Evolutionary conservation across 2,329 filamentous ascomycete genomes (phyloP), one percentile per base, ranked within the genome.

Genomic region (Epichloe bromicola): DNA sequence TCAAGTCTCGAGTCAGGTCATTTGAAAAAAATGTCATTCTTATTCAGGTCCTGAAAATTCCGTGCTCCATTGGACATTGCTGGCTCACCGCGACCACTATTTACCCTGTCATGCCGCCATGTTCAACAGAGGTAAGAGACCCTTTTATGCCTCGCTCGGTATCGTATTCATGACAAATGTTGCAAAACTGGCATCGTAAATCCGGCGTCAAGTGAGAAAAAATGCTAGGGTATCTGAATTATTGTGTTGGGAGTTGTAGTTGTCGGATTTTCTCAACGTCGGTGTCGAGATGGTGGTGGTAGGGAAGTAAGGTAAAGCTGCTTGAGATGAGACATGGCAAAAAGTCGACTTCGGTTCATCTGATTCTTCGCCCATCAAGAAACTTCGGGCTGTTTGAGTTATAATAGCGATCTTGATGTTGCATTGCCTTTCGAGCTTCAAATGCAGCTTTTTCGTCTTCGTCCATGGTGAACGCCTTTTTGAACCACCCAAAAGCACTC

Each of bases 401-500:
- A 51, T 76, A 75, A 54, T 80, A 80, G 2, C 66, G 65, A 51
- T 74, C 73, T 0, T 62, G 64, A 5, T 65, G 63, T 17, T 73
- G 67, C 58, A 71, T 70, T 7, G 70, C 68, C 59, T 70, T 75
- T 52, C 74, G 73, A 44, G 74, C 73, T 60, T 83, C 79, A 55
- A 80, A 84, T 10, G 74, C 73, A 8, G 73, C 70, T 49, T 73
- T 74, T 62, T 84, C 80, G 46, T 83, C 78, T 20, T 84, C 80
- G 54, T 82, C 79, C 26, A 84, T 65, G 36, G 75, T 77, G 49
- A 84, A 84, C 1, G 80, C 80, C 66, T 84, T 83, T 83, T 83
- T 83, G 51, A 84, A 63, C 80, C 80, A 84, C 2, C 80, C 80
- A 59, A 84, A 82, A 1, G 79, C 78, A 58, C 80, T 83, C 55